Evolutionary conservation across 164 flowering plant species (phyloP), one percentile per base, ranked within the genome.

Genomic region (Nelumbo lutea): DNA sequence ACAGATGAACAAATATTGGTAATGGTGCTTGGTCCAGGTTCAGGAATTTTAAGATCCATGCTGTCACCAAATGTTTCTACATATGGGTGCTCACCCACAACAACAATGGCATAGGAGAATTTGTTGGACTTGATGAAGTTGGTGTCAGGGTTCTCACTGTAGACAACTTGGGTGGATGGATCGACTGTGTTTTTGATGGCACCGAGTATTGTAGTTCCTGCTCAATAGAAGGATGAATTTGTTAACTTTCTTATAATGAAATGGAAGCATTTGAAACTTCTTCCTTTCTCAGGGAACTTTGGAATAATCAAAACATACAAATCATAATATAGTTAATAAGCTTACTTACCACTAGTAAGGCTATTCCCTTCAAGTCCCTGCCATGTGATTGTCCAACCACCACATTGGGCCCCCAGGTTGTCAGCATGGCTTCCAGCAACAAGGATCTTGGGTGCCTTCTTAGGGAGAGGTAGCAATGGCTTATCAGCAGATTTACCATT

Each of bases 341-440:
- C 9, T 4, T 1, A 67, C 71, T 42, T 73, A 77, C 80, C 77
- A 6, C 4, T 44, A 1, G 77, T 77, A 59, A 56, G 64, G 63
- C 83, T 73, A 70, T 83, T 85, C 65, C 87, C 87, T 8, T 53
- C 3, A 39, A 73, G 66, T 41, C 87, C 89, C 50, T 82, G 82
- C 84, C 85, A 82, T 43, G 70, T 60, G 9, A 85, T 81, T 6
- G 89, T 83, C 89, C 89, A 85, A 15, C 87, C 89, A 44, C 89
- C 87, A 74, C 87, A 83, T 61, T 85, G 89, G 52, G 78, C 75
- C 15, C 86, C 87, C 68, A 85, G 68, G 70, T 85, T 82, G 73
- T 83, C 76, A 11, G 85, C 89, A 72, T 82, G 85, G 48, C 65
- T 71, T 40, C 87, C 89, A 3, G 87, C 80, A 42, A 85, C 84